A percentile compares a stretch with the other conserved stretches of the same genome.
phyloP scores from a whole-genome alignment of 2,329 filamentous ascomycete species.

The Phymatotrichopsis omnivora region DNA sequence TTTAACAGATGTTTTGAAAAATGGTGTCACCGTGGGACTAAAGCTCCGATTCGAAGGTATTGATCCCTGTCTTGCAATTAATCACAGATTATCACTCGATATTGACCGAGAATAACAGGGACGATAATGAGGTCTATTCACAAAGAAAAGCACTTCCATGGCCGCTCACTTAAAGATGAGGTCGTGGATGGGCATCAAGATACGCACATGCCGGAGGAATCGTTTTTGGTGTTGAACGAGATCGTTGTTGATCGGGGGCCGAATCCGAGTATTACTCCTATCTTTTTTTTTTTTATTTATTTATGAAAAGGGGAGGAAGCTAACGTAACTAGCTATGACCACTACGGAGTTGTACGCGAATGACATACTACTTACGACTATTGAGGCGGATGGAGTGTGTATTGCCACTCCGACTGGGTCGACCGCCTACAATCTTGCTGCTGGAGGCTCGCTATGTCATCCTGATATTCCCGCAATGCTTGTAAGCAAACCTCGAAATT shows the following conservation, averaged over 20 bases:
- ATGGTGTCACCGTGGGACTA: constrained; percentile 81
- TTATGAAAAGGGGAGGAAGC: background rate
- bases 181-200: constrained; percentile 49
- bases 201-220: constrained; percentile 75
- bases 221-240: constrained; percentile 88
- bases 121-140: constrained; percentile 30
- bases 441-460: constrained; percentile 89
- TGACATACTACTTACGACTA: constrained; percentile 87
- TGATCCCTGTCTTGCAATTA: no score
- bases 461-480: constrained; percentile 95
- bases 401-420: constrained; percentile 90
- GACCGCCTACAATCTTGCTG: constrained; percentile 90
- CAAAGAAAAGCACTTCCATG: constrained; percentile 11
- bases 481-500: no score
- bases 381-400: constrained; percentile 86
- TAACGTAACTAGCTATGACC: constrained; percentile 59
- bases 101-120: constrained; percentile 19
- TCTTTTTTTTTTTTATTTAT: background rate
- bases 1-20: constrained; percentile 56
- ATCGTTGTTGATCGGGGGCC: constrained; percentile 92
- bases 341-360: constrained; percentile 87
- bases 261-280: constrained; percentile 62
- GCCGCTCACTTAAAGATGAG: constrained; percentile 48
- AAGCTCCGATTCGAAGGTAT: constrained; percentile 86
- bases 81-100: constrained; percentile 15